These are phyloP conservation scores for Russula abietina DNA, from an alignment of 768 basidiomycete genomes.

Conservation along the genomic window DNA sequence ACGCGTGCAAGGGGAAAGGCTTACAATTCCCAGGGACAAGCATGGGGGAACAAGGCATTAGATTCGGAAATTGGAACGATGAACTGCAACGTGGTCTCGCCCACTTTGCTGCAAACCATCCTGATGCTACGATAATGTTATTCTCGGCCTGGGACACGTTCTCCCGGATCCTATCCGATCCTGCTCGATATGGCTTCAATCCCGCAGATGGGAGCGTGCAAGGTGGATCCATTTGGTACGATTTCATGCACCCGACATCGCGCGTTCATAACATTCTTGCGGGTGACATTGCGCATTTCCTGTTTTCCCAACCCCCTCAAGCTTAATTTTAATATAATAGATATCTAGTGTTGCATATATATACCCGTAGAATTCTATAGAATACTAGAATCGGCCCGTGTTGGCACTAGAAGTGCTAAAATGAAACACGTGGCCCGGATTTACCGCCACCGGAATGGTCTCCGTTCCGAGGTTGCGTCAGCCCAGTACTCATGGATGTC, in stretches of 20 bases:
- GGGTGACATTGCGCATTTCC: constrained; percentile 15
- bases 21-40: not conserved
- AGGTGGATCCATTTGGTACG: constrained; percentile 23
- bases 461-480: constrained; percentile 8
- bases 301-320: constrained; percentile 11
- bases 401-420: not conserved
- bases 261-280: constrained; percentile 20
- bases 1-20: not conserved
- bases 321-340: not conserved
- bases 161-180: constrained; percentile 27
- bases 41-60: constrained; percentile 13
- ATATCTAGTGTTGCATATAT: not conserved
- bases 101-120: constrained; percentile 25
- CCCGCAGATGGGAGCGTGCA: constrained; percentile 6
- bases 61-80: constrained; percentile 20
- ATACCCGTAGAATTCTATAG: not conserved
- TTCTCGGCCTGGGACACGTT: constrained; percentile 28
- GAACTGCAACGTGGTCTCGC: constrained; percentile 16
- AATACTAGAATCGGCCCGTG: not conserved
- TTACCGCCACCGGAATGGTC: not conserved
- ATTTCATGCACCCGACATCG: constrained; percentile 22
- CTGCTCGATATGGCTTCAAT: constrained; percentile 22
- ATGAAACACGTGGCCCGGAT: constrained; percentile 11
- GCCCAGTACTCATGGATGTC: constrained; percentile 17
- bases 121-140: constrained; percentile 28